Evolutionary conservation across 805 yeast genomes (phyloP), one percentile per base, ranked within the genome.

Genomic region (Priceomyces fermenticarens): DNA sequence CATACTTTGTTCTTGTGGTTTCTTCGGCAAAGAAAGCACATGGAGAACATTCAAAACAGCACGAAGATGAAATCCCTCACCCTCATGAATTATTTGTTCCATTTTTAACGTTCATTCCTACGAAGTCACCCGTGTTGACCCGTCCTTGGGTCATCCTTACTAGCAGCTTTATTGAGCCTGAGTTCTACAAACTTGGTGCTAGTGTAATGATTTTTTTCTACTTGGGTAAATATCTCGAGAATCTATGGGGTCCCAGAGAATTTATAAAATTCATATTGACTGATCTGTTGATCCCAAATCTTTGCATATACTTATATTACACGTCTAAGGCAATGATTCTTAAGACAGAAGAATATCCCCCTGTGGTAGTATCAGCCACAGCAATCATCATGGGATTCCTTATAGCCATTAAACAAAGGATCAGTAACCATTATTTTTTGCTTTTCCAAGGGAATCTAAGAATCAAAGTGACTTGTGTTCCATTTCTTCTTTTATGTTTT

Each of bases 181-280:
- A 64, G 30, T 38, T 73, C 13, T 32, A 73, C 10, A 62, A 73
- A 3, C 62, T 72, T 10, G 33, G 65, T 5, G 49, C 67, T 6
- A 60, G 75, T 15, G 51, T 68, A 15, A 42, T 66, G 15, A 55
- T 73, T 11, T 49, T 77, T 10, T 61, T 70, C 39, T 77, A 74
- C 49, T 72, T 84, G 28, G 88, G 87, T 3, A 67, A 75, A 38
- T 84, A 80, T 62, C 72, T 83, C 48, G 90, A 84, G 53, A 72
- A 73, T 45, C 70, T 76, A 30, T 84, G 90, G 89, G 78, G 83
- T 3, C 52, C 77, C 23, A 62, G 54, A 33, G 85, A 80, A 48
- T 63, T 78, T 45, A 50, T 72, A 10, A 68, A 67, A 47, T 83
- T 79, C 54, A 55, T 76, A 6, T 34, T 70, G 6, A 55, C 73